These are phyloP conservation scores for Colletotrichum lentis DNA, from an alignment of 2,329 filamentous ascomycete genomes.

Conservation along the genomic window DNA sequence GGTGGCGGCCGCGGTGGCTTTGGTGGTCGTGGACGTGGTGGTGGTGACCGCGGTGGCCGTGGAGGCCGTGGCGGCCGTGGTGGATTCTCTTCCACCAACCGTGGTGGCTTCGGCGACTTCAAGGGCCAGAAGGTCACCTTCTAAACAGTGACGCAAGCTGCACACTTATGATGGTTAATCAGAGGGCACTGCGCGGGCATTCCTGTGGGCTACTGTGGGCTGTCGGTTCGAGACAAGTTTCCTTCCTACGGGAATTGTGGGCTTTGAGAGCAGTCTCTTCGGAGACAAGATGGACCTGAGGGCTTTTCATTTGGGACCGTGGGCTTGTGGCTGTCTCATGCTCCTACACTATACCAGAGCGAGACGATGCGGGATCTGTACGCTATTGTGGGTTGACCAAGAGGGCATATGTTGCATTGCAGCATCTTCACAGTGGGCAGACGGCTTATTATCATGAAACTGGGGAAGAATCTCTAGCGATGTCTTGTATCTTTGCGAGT, in stretches of 20 bases:
- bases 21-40: constrained; percentile 61
- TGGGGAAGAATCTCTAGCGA: constrained; percentile 47
- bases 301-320: constrained; percentile 54
- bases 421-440: constrained; percentile 40
- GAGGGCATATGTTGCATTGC: constrained; percentile 44
- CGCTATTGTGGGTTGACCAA: constrained; percentile 41
- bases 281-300: constrained; percentile 63
- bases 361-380: constrained; percentile 33
- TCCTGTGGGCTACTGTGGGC: constrained; percentile 64
- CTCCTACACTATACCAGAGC: constrained; percentile 22
- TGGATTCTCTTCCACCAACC: constrained; percentile 56
- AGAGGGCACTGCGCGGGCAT: constrained; percentile 57
- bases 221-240: constrained; percentile 60
- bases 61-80: constrained; percentile 62
- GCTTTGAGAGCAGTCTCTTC: constrained; percentile 61
- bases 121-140: constrained; percentile 83
- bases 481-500: constrained; percentile 33
- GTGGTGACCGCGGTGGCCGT: constrained; percentile 59
- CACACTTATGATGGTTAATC: constrained; percentile 48
- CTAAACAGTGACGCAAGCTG: constrained; percentile 48
- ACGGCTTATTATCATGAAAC: constrained; percentile 40
- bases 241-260: constrained; percentile 54
- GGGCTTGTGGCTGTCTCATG: constrained; percentile 44
- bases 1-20: constrained; percentile 61
- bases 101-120: constrained; percentile 55